Evolutionary conservation across 768 basidiomycete species (phyloP).

Genomic region (Termitomyces sp.): DNA sequence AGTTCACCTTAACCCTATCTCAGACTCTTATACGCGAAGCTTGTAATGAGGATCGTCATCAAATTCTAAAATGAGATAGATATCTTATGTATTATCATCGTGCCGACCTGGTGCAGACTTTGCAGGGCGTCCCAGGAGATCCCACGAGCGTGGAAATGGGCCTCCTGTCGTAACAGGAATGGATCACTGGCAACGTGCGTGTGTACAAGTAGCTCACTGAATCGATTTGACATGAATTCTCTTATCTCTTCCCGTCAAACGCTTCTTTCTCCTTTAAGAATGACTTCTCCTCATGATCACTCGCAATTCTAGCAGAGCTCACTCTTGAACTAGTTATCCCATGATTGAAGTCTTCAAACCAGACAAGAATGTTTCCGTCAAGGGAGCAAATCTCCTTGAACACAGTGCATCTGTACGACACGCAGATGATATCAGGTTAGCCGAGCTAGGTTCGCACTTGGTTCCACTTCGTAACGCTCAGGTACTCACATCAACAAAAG

Average conservation of each 20-base stretch:
- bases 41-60: too few relatives aligned
- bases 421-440: slow-evolving; percentile 1
- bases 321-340: not conserved
- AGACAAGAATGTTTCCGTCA: not conserved
- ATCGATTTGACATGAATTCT: not conserved
- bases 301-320: not conserved
- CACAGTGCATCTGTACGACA: not conserved
- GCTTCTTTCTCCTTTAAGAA: not conserved
- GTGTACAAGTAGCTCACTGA: too few relatives aligned
- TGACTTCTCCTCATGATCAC: not conserved
- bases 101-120: not conserved
- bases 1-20: too few relatives aligned
- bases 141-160: not conserved
- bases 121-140: not conserved
- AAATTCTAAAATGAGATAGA: not conserved
- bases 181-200: not conserved
- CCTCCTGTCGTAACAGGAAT: not conserved
- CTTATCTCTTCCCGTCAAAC: not conserved
- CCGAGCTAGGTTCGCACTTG: not conserved
- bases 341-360: not conserved
- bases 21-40: too few relatives aligned
- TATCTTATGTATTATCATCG: not conserved
- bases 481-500: not conserved
- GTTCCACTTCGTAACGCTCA: not conserved
- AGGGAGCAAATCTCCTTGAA: not conserved